Percentiles rank a stretch among this genome's conserved stretches.
Evolutionary conservation across 306 rosid genomes (phyloP).

Genomic region (Vigna reflexopilosa): DNA sequence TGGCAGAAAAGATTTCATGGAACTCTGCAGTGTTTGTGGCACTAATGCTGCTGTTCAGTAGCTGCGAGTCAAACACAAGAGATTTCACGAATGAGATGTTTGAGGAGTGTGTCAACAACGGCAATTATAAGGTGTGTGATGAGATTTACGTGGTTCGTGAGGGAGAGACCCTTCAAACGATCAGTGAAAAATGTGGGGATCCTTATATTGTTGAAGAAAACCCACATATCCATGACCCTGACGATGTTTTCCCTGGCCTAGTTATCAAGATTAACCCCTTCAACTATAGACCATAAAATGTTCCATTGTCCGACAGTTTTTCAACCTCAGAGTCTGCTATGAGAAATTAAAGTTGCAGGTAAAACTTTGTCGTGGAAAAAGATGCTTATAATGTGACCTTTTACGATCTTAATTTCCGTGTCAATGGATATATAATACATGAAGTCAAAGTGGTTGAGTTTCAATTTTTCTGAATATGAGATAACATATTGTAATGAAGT

Average conservation of each 20-base stretch:
- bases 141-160: slow-evolving; percentile 88
- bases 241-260: slow-evolving; percentile 88
- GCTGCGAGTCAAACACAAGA: slow-evolving; percentile 55
- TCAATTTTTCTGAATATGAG: not conserved
- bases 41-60: slow-evolving; percentile 43
- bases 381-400: not conserved
- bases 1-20: slow-evolving; percentile 54
- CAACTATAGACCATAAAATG: slow-evolving; percentile 22
- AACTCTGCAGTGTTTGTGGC: slow-evolving; percentile 47
- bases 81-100: slow-evolving; percentile 35
- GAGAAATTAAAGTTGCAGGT: not conserved
- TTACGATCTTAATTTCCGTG: too few species aligned
- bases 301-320: not conserved
- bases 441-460: slow-evolving; percentile 1
- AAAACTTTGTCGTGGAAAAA: not conserved
- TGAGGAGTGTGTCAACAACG: not conserved
- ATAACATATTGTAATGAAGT: not conserved
- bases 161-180: slow-evolving; percentile 88
- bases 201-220: slow-evolving; percentile 87
- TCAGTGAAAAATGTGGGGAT: slow-evolving; percentile 86
- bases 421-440: too few species aligned
- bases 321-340: not conserved
- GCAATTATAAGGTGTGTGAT: slow-evolving; percentile 58
- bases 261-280: slow-evolving; percentile 86
- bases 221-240: slow-evolving; percentile 88